A percentile compares a stretch with the other conserved stretches of the same genome.
Evolutionary conservation across 164 flowering plant genomes (phyloP).

Genomic region (Vitis rotundifolia): DNA sequence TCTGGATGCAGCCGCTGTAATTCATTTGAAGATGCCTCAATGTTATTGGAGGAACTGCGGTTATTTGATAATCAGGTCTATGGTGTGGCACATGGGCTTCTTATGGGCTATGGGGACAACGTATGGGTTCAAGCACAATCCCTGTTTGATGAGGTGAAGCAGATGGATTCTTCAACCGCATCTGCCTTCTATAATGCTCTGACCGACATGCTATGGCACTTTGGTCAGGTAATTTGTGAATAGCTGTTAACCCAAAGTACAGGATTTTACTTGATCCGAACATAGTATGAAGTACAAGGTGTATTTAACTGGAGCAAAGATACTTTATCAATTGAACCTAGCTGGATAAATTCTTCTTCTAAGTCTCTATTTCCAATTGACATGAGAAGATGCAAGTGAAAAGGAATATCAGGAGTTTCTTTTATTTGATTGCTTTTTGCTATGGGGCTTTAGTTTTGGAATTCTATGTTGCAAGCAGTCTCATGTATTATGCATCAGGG

Average conservation of each 20-base stretch:
- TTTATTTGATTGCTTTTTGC: too few relatives aligned
- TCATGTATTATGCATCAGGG: too few relatives aligned
- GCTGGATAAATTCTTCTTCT: background rate
- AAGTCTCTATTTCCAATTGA: background rate
- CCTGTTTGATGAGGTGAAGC: conserved; percentile 87
- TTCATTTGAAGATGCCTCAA: conserved; percentile 91
- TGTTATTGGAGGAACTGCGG: conserved; percentile 90
- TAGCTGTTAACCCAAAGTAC: background rate
- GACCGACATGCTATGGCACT: conserved; percentile 98
- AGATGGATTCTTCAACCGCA: conserved; percentile 89
- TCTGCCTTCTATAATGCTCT: conserved; percentile 98
- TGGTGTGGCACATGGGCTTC: conserved; percentile 97
- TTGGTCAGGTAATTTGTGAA: conserved; percentile 76
- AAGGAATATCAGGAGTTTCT: background rate
- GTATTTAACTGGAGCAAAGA: too few relatives aligned
- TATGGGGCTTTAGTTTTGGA: too few relatives aligned
- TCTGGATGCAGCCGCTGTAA: conserved; percentile 79
- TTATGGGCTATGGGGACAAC: conserved; percentile 68
- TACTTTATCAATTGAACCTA: background rate
- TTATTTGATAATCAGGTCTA: conserved; percentile 84
- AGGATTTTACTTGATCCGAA: too few relatives aligned
- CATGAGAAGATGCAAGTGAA: background rate
- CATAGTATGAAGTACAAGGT: too few relatives aligned
- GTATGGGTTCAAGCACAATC: conserved; percentile 81
- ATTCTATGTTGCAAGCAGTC: too few relatives aligned